phyloP scores from a whole-genome alignment of 169 alveolate genomes.

The Ichthyophthirius multifiliis region DNA sequence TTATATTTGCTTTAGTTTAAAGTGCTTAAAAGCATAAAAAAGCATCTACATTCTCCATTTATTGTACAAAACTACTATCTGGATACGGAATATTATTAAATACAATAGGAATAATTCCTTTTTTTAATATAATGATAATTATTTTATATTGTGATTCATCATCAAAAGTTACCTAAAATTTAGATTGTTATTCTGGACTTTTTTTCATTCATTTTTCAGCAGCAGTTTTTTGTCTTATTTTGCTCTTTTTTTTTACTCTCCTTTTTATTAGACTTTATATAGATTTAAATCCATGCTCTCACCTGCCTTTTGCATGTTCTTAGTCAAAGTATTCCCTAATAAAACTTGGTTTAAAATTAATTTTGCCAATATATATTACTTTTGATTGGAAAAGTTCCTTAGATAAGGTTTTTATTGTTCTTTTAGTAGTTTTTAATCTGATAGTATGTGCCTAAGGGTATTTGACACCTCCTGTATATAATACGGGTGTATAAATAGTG shows the following conservation, averaged over 20 bases:
- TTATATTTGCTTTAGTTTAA: conserved; percentile 7
- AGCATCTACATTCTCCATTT: conserved; percentile 19
- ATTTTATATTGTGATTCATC: not conserved
- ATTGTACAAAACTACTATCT: conserved; percentile 16
- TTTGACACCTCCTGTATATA: conserved; percentile 1
- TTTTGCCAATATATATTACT: conserved; percentile 1
- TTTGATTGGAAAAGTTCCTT: conserved; percentile 4
- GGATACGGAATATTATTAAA: conserved; percentile 23
- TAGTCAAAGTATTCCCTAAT: not conserved
- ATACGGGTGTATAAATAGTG: not conserved
- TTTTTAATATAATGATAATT: conserved; percentile 23
- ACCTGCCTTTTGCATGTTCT: conserved; percentile 15
- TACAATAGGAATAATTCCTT: conserved; percentile 19
- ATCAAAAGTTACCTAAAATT: not conserved
- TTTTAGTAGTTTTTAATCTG: not conserved
- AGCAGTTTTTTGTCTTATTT: not conserved
- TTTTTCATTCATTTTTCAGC: not conserved
- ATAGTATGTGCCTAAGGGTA: not conserved
- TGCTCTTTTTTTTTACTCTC: not conserved
- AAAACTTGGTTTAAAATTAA: not conserved
- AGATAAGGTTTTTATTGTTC: conserved; percentile 10
- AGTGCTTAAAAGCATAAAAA: conserved; percentile 1
- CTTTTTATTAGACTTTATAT: not conserved
- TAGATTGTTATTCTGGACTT: not conserved
- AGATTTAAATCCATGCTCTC: conserved; percentile 18